A percentile compares a stretch with the other conserved stretches of the same genome.
Evolutionary conservation across 306 rosid species (phyloP).

Genomic region (Herpetospermum pedunculosum): DNA sequence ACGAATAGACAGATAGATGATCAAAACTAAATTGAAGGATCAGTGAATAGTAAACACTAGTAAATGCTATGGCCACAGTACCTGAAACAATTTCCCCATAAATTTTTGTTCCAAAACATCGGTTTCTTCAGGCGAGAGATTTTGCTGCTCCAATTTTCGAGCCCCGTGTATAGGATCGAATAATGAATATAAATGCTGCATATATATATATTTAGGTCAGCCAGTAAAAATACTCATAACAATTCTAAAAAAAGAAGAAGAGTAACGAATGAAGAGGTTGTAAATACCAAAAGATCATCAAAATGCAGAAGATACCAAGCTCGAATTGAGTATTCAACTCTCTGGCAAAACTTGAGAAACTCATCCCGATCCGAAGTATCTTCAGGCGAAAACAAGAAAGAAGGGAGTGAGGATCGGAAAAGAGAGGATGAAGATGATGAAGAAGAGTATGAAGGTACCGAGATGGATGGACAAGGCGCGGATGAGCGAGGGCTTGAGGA

Average conservation of each 20-base stretch:
- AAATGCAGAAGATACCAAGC: conserved; percentile 94
- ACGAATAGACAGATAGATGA: neutral
- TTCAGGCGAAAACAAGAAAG: conserved; percentile 28
- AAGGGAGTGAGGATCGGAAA: neutral
- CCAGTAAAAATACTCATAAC: too few relatives aligned
- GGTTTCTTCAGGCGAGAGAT: conserved; percentile 37
- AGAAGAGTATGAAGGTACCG: conserved; percentile 24
- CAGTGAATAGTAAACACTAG: neutral
- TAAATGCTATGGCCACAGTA: conserved; percentile 11
- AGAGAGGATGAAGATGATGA: neutral
- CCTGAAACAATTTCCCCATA: conserved; percentile 71
- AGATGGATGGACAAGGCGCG: conserved; percentile 64
- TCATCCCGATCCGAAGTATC: conserved; percentile 55
- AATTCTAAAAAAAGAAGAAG: neutral
- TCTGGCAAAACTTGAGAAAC: conserved; percentile 78
- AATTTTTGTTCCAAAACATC: conserved; percentile 79
- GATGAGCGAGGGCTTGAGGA: conserved; percentile 63
- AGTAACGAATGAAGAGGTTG: neutral
- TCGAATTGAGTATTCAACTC: conserved; percentile 80
- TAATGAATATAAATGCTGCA: conserved; percentile 78
- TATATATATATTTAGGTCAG: too few relatives aligned
- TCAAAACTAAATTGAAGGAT: neutral
- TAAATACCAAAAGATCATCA: conserved; percentile 79
- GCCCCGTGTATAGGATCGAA: conserved; percentile 72
- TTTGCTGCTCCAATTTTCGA: conserved; percentile 62